phyloP scores from a whole-genome alignment of 2,329 filamentous ascomycete species.

The Leptographium wingfieldii region DNA sequence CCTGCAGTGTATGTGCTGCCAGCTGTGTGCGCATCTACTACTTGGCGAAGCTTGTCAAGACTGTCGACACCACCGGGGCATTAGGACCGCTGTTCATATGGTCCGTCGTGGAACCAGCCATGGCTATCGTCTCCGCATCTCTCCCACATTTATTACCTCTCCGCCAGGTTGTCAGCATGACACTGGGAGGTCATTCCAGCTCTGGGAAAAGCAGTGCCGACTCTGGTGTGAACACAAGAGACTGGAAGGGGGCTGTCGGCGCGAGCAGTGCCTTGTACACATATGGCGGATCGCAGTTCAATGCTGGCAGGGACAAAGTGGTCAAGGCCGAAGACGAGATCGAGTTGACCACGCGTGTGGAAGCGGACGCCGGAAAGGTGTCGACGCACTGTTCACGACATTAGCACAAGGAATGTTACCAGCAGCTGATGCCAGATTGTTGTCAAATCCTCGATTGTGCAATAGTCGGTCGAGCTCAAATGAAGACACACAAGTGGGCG shows the following conservation, averaged over 20 bases:
- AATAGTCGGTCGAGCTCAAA: neutral
- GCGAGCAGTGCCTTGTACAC: neutral
- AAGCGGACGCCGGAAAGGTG: neutral
- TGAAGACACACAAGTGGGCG: neutral
- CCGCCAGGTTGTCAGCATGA: neutral
- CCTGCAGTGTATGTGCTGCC: neutral
- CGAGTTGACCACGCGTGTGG: neutral
- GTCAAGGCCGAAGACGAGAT: neutral
- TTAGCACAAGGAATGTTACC: neutral
- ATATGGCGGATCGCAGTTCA: neutral
- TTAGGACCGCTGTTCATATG: neutral
- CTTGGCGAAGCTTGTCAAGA: neutral
- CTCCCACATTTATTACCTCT: neutral
- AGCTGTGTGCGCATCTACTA: neutral
- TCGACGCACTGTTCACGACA: neutral
- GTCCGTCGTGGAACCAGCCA: neutral
- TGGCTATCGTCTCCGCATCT: neutral
- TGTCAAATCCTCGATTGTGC: neutral
- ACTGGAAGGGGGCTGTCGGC: neutral
- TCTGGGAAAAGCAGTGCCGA: neutral
- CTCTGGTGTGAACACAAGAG: neutral
- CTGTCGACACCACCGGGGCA: neutral
- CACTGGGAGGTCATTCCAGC: neutral
- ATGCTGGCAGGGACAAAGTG: neutral
- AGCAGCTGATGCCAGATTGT: neutral